A percentile compares a stretch with the other conserved stretches of the same genome.
Evolutionary conservation across 2,329 filamentous ascomycete species (phyloP).

Genomic region (Pseudogymnoascus sp.): DNA sequence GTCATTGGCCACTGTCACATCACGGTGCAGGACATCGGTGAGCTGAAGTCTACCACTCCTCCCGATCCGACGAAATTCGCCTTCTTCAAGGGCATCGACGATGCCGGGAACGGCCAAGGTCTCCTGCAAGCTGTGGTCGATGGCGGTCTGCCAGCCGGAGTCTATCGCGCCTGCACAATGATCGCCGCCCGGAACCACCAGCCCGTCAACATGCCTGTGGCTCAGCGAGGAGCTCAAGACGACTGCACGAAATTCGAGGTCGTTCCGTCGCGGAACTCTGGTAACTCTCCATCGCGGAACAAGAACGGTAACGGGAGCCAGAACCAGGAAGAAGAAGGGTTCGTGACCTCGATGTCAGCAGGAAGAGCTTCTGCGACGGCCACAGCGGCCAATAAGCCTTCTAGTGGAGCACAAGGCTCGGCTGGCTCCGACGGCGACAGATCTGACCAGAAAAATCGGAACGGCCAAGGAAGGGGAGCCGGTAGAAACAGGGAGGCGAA

Average conservation of each 20-base stretch:
- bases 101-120: conserved; percentile 34
- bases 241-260: conserved; percentile 42
- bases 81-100: conserved; percentile 40
- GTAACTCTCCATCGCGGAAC: conserved; percentile 16
- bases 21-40: conserved; percentile 33
- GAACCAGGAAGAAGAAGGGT: background rate
- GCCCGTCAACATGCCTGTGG: conserved; percentile 39
- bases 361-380: background rate
- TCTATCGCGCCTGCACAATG: conserved; percentile 42
- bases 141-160: conserved; percentile 37
- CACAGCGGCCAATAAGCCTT: conserved; percentile 16
- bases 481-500: too few species aligned
- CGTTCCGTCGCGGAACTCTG: conserved; percentile 20
- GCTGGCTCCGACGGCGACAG: background rate
- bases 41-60: conserved; percentile 15
- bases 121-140: conserved; percentile 34
- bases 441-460: too few species aligned
- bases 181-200: conserved; percentile 38
- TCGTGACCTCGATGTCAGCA: background rate
- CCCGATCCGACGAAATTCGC: conserved; percentile 31
- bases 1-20: conserved; percentile 36
- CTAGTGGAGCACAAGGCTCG: background rate
- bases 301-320: background rate
- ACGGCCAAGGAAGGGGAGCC: too few species aligned
- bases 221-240: conserved; percentile 39